Evolutionary conservation across 495 filamentous ascomycete genomes (phyloP).

Genomic region (Trichoderma asperelloides): DNA sequence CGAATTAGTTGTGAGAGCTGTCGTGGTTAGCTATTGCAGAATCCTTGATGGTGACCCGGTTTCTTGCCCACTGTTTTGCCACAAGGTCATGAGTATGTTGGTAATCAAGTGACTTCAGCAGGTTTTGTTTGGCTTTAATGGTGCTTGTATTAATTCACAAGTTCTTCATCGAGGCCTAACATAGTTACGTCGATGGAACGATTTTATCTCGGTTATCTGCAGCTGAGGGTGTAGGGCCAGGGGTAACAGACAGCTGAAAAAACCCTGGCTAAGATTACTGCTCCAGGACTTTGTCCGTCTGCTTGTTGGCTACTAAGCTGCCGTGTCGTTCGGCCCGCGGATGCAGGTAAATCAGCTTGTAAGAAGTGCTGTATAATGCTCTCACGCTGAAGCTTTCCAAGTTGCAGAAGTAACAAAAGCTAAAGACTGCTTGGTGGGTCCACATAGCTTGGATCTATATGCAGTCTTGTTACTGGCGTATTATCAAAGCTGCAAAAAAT

Average conservation of each 20-base stretch:
- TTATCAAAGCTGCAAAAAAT: neutral
- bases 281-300: too few relatives aligned
- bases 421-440: neutral
- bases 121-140: neutral
- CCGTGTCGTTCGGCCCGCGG: neutral
- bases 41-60: too few relatives aligned
- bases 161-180: neutral
- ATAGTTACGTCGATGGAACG: neutral
- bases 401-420: neutral
- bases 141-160: neutral
- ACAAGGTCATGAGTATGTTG: too few relatives aligned
- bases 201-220: slow-evolving; percentile 5
- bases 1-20: too few relatives aligned
- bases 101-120: neutral
- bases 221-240: neutral
- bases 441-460: neutral
- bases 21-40: too few relatives aligned
- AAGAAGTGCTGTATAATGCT: neutral
- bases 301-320: neutral
- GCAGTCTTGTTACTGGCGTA: neutral
- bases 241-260: neutral
- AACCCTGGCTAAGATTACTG: neutral
- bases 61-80: too few relatives aligned
- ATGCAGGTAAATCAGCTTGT: neutral
- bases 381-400: neutral